Evolutionary conservation across 257 asterid genomes (phyloP), one percentile per base, ranked within the genome.

Genomic region (Solanum clarkiae): DNA sequence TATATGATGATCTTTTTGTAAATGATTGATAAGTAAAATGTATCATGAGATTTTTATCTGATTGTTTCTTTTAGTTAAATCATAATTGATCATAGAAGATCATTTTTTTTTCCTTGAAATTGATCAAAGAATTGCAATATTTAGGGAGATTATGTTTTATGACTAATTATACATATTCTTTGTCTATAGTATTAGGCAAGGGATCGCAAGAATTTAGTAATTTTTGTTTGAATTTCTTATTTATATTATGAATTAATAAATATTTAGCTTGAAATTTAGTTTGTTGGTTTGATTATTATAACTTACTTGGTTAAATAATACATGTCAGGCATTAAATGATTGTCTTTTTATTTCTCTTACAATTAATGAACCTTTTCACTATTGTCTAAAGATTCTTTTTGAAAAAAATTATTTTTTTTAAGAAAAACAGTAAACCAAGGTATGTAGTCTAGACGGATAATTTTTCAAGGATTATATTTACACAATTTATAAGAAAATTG

Each of bases 181-280:
- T 26, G 15, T 68, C 49, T 32, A 32, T 68, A 32, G 49, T 68
- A 32, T 16, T 40, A 5, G 7, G 0, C 16, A 4, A 1, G 22
- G 3, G 0, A 29, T 29, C 3, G 32, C 9, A 0, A 3, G 7
- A 12, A 9, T 29, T 65, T 11, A 0, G 1, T 29, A 13, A 0
- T 14, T 26, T 65, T 65, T n/a, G 2, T 32, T 36, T 12, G 3
- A 36, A 68, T 2, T 9, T 9, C 32, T 1, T 65, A 26, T 36
- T 22, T 60, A 1, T 62, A 11, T 62, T 22, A 22, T 2, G 22
- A n/a, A 22, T 62, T 11, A 0, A 22, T 10, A 6, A 62, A 62
- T 60, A n/a, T 60, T 10, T 22, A 11, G 17, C 16, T 4, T 60
- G 16, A 1, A 60, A 24, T 60, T 10, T 3, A 60, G 4, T 22